These are phyloP conservation scores for Leishmania tarentolae DNA, from an alignment of 208 protist genomes.

Conservation along the genomic window DNA sequence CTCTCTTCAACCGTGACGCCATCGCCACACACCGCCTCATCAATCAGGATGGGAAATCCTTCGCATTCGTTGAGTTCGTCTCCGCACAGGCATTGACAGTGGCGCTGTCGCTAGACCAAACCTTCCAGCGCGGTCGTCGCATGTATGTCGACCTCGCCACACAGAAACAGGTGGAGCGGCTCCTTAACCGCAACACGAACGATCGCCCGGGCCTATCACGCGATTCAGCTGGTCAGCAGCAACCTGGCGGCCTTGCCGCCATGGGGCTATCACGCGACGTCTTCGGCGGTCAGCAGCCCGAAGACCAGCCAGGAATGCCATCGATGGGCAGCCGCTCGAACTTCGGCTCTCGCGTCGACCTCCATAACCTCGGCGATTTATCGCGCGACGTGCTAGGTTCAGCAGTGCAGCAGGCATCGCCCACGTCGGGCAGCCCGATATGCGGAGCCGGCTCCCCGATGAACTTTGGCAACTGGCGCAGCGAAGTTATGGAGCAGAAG, in stretches of 20 bases:
- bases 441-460: slow-evolving; percentile 32
- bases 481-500: slow-evolving; percentile 46
- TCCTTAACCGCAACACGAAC: slow-evolving; percentile 52
- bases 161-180: slow-evolving; percentile 74
- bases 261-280: slow-evolving; percentile 66
- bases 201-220: slow-evolving; percentile 41
- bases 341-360: slow-evolving; percentile 62
- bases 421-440: slow-evolving; percentile 23
- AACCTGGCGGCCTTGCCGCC: slow-evolving; percentile 31
- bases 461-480: slow-evolving; percentile 69
- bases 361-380: slow-evolving; percentile 56
- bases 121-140: slow-evolving; percentile 58
- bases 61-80: slow-evolving; percentile 88
- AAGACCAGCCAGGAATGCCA: slow-evolving; percentile 22
- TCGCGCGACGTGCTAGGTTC: slow-evolving; percentile 78
- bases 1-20: slow-evolving; percentile 57
- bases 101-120: slow-evolving; percentile 69
- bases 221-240: slow-evolving; percentile 55
- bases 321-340: slow-evolving; percentile 44
- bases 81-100: slow-evolving; percentile 62
- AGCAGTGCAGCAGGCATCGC: slow-evolving; percentile 44
- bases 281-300: slow-evolving; percentile 65
- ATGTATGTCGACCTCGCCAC: slow-evolving; percentile 86
- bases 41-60: slow-evolving; percentile 78
- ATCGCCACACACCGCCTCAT: slow-evolving; percentile 73